phyloP scores from a whole-genome alignment of 1,284 basidiomycete species.

The Cutaneotrichosporon arboriforme region DNA sequence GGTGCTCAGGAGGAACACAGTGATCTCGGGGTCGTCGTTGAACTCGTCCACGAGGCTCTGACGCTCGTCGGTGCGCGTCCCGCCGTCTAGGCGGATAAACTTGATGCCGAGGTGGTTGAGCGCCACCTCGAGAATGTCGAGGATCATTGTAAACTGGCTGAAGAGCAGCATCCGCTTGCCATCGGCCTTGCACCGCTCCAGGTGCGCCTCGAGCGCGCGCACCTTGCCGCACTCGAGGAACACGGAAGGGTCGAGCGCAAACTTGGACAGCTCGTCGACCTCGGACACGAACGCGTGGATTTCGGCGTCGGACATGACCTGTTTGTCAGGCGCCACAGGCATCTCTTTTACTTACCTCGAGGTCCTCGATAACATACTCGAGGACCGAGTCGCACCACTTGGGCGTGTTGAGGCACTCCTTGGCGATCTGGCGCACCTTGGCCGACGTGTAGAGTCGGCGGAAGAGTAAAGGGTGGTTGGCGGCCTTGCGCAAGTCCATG shows the following conservation, averaged over 20 bases:
- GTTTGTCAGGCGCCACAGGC: conserved; percentile 33
- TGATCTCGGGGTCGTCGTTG: conserved; percentile 85
- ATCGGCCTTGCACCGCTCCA: conserved; percentile 64
- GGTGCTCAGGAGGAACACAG: conserved; percentile 89
- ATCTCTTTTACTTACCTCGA: conserved; percentile 51
- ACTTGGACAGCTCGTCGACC: conserved; percentile 77
- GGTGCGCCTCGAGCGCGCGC: conserved; percentile 63
- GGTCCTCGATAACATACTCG: conserved; percentile 81
- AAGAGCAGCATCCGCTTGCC: conserved; percentile 86
- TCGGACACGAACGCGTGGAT: conserved; percentile 65
- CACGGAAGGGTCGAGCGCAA: conserved; percentile 65
- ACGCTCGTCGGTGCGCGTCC: conserved; percentile 87
- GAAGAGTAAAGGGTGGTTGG: conserved; percentile 94
- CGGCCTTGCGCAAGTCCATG: conserved; percentile 93
- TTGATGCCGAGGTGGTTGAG: conserved; percentile 70
- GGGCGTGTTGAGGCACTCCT: conserved; percentile 79
- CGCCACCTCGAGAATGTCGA: conserved; percentile 86
- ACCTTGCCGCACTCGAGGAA: conserved; percentile 91
- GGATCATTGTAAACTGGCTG: conserved; percentile 93
- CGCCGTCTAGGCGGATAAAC: conserved; percentile 86
- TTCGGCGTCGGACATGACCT: conserved; percentile 92
- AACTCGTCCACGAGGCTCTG: conserved; percentile 95
- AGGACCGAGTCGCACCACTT: conserved; percentile 72
- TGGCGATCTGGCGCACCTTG: conserved; percentile 68
- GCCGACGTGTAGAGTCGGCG: conserved; percentile 75